Evolutionary conservation across 805 yeast species (phyloP).

Genomic region (Barnettozyma sucrosica): DNA sequence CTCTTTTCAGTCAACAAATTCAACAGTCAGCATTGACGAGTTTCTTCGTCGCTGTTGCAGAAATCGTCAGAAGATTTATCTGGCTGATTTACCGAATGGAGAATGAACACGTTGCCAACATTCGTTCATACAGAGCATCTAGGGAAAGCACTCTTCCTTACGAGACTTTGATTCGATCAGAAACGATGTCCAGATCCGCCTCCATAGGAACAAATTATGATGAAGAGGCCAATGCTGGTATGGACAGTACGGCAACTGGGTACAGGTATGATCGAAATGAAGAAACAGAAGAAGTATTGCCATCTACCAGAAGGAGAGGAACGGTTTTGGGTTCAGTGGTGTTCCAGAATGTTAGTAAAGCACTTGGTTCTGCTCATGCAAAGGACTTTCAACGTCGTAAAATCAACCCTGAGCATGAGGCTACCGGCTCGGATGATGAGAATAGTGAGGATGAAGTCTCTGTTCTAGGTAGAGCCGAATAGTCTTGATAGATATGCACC

Average conservation of each 20-base stretch:
- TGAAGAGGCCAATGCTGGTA: slow-evolving; percentile 8
- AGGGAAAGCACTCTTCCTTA: slow-evolving; percentile 86
- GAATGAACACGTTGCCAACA: slow-evolving; percentile 92
- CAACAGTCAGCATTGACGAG: slow-evolving; percentile 87
- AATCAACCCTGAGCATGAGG: slow-evolving; percentile 13
- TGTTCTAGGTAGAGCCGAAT: slow-evolving; percentile 20
- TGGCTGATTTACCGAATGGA: slow-evolving; percentile 95
- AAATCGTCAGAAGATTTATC: slow-evolving; percentile 71
- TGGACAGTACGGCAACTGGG: slow-evolving; percentile 1
- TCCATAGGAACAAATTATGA: slow-evolving; percentile 2
- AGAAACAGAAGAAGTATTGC: not conserved
- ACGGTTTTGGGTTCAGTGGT: slow-evolving; percentile 21
- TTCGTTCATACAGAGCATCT: slow-evolving; percentile 77
- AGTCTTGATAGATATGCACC: slow-evolving; percentile 1
- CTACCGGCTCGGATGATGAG: slow-evolving; percentile 25
- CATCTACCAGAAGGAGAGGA: slow-evolving; percentile 16
- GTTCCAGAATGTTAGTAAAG: slow-evolving; percentile 42
- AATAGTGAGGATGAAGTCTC: slow-evolving; percentile 28
- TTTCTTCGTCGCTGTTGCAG: slow-evolving; percentile 78
- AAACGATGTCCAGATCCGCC: slow-evolving; percentile 13
- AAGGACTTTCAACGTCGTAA: slow-evolving; percentile 64
- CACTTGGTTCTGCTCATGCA: slow-evolving; percentile 70
- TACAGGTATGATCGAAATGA: not conserved
- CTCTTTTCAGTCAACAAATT: slow-evolving; percentile 64
- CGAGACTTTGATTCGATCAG: slow-evolving; percentile 32